These are phyloP conservation scores for Pichia sp. DNA, from an alignment of 1,139 yeast genomes.

Conservation along the genomic window DNA sequence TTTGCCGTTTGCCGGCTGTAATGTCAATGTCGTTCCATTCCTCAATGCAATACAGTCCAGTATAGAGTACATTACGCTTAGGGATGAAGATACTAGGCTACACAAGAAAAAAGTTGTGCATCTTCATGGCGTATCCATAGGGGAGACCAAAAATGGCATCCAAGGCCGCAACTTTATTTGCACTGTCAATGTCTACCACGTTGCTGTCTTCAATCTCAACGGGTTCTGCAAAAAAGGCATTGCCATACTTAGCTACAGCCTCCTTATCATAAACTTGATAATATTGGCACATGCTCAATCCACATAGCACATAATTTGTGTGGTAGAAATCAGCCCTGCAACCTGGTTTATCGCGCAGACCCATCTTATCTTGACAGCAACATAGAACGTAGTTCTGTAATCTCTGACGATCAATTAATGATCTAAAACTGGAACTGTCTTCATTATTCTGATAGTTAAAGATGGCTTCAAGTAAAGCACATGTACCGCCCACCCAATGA, in stretches of 20 bases:
- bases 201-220: constrained; percentile 20
- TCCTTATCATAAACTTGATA: constrained; percentile 27
- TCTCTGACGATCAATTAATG: constrained; percentile 45
- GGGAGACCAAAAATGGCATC: constrained; percentile 48
- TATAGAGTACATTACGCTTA: too few species aligned
- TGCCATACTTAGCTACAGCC: constrained; percentile 4
- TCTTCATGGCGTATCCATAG: constrained; percentile 14
- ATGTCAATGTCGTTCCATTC: too few species aligned
- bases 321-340: constrained; percentile 80
- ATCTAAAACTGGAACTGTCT: background rate
- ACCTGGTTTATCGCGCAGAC: constrained; percentile 85
- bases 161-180: constrained; percentile 22
- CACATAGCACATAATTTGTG: constrained; percentile 76
- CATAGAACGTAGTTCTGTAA: constrained; percentile 60
- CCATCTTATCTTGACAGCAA: constrained; percentile 63
- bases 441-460: constrained; percentile 19
- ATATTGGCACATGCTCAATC: constrained; percentile 65
- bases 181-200: constrained; percentile 23
- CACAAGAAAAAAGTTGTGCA: constrained; percentile 10
- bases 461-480: constrained; percentile 55
- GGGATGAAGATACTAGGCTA: too few species aligned
- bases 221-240: constrained; percentile 29
- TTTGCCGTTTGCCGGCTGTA: too few species aligned
- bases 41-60: too few species aligned
- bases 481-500: constrained; percentile 88